Evolutionary conservation across 306 rosid species (phyloP).

Genomic region (Medicago ruthenica): DNA sequence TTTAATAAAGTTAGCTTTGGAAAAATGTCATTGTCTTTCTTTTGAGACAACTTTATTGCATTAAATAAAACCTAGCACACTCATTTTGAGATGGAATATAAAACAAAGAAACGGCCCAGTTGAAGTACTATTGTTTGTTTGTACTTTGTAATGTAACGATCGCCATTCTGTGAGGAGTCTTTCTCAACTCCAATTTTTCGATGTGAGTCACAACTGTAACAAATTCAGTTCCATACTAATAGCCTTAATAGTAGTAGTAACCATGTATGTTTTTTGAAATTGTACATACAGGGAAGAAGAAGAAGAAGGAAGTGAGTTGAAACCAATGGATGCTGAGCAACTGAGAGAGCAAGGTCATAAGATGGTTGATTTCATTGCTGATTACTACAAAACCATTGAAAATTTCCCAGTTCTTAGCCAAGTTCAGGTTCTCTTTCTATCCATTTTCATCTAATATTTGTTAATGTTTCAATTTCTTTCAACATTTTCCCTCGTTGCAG

Average conservation of each 20-base stretch:
- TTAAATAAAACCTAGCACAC: too few species aligned
- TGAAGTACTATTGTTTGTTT: too few species aligned
- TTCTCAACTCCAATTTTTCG: too few species aligned
- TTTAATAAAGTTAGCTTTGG: too few species aligned
- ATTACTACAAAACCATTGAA: conserved; percentile 85
- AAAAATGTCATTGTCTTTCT: too few species aligned
- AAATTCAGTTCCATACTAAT: conserved; percentile 18
- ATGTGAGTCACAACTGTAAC: too few species aligned
- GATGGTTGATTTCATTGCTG: conserved; percentile 98
- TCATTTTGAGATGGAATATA: too few species aligned
- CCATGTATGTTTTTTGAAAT: background rate
- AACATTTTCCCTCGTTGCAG: conserved; percentile 49
- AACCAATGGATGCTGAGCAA: conserved; percentile 90
- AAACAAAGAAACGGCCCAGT: too few species aligned
- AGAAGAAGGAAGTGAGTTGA: conserved; percentile 59
- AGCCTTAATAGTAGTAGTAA: too few species aligned
- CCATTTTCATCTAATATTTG: background rate
- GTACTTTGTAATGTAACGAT: too few species aligned
- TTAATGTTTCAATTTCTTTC: background rate
- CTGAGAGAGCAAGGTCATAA: conserved; percentile 85
- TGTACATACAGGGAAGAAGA: conserved; percentile 43
- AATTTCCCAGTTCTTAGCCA: conserved; percentile 85
- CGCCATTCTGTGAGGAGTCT: too few species aligned
- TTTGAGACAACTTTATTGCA: too few species aligned
- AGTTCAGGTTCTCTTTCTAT: conserved; percentile 67